Conservation (phyloP, 2,329 filamentous ascomycete genomes). For the Cercospora sp. region DNA sequence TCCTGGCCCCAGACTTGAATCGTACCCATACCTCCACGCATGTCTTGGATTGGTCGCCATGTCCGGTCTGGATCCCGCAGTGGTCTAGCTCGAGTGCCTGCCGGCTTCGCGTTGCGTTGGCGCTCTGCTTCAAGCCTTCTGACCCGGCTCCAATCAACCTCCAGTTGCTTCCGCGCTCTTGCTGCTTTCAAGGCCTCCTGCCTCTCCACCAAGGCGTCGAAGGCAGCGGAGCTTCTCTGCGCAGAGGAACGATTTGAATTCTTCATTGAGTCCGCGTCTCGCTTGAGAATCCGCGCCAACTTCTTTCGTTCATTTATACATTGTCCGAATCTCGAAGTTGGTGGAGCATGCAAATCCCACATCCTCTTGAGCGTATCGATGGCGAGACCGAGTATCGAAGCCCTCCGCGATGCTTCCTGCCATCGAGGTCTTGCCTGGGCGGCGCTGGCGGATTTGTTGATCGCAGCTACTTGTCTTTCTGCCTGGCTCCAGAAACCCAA, state of each 20-base stretch:
- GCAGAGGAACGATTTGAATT: neutral
- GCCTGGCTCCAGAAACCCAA: neutral
- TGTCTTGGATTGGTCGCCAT: neutral
- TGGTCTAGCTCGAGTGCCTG: neutral
- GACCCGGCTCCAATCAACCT: neutral
- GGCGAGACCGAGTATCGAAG: neutral
- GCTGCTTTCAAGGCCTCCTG: neutral
- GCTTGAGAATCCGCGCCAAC: neutral
- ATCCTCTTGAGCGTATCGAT: slow-evolving; percentile 1
- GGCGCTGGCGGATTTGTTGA: neutral
- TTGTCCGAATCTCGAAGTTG: neutral
- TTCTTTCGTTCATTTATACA: neutral
- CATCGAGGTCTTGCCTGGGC: neutral
- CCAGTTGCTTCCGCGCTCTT: neutral
- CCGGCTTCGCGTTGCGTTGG: neutral
- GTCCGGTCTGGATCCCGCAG: neutral
- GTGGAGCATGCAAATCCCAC: neutral
- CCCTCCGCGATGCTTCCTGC: neutral
- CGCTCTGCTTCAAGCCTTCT: neutral
- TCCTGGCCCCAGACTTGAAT: slow-evolving; percentile 3
- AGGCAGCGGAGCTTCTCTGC: neutral
- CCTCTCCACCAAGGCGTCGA: neutral
- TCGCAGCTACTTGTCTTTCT: neutral
- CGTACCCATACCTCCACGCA: slow-evolving; percentile 14
- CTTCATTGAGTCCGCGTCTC: neutral